Evolutionary conservation across 257 asterid genomes (phyloP).

Genomic region (Buddleja alternifolia): DNA sequence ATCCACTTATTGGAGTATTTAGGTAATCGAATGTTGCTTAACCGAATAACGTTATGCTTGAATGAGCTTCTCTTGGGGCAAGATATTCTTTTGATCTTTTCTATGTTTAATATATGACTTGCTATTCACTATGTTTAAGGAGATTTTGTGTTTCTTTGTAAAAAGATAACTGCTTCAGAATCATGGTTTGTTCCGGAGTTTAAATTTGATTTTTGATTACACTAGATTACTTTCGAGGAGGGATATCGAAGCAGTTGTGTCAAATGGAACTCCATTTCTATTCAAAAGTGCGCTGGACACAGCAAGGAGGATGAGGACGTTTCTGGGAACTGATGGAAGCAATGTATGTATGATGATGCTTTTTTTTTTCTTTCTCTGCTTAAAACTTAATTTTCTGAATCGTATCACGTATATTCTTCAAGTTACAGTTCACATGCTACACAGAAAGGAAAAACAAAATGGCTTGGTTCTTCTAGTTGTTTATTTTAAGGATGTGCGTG

Average conservation of each 20-base stretch:
- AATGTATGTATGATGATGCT: constrained; percentile 47
- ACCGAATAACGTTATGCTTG: not conserved
- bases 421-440: not conserved
- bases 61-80: not conserved
- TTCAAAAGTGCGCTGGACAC: constrained; percentile 82
- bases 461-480: not conserved
- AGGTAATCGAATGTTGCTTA: constrained; percentile 4
- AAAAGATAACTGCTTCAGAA: constrained; percentile 12
- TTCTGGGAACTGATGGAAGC: constrained; percentile 63
- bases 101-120: not conserved
- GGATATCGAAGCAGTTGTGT: constrained; percentile 71
- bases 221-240: constrained; percentile 74
- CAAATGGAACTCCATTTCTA: constrained; percentile 88
- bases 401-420: constrained; percentile 3
- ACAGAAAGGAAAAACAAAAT: not conserved
- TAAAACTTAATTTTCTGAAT: constrained; percentile 10
- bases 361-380: not conserved
- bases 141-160: not conserved
- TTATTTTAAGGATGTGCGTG: not conserved
- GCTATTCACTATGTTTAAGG: not conserved
- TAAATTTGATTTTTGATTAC: constrained; percentile 9
- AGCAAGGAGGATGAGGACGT: constrained; percentile 74
- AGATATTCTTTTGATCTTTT: constrained; percentile 11
- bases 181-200: constrained; percentile 9
- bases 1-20: not conserved